Percentiles rank a stretch among this genome's conserved stretches.
Evolutionary conservation across 768 basidiomycete genomes (phyloP).

Genomic region (Tricholoma sp.): DNA sequence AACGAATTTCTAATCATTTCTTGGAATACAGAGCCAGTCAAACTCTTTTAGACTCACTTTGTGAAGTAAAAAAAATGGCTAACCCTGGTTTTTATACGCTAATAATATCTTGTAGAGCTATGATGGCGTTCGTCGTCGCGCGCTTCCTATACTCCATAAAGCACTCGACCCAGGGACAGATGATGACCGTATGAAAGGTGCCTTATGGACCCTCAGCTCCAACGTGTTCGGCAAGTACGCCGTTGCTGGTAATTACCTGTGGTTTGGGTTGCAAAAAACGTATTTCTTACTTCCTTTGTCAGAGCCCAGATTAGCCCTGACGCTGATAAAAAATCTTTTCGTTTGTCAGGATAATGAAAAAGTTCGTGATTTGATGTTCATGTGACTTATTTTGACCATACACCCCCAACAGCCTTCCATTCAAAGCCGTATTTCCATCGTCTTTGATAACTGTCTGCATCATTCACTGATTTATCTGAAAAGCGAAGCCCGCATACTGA

Average conservation of each 20-base stretch:
- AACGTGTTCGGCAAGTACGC: slow-evolving; percentile 60
- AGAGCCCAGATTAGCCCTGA: slow-evolving; percentile 62
- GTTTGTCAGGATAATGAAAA: slow-evolving; percentile 82
- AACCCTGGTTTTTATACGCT: not conserved
- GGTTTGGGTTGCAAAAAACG: not conserved
- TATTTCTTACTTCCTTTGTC: slow-evolving; percentile 10
- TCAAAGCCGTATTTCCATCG: slow-evolving; percentile 60
- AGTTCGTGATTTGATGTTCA: slow-evolving; percentile 28
- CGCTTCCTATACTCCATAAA: slow-evolving; percentile 51
- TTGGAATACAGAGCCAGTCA: slow-evolving; percentile 38
- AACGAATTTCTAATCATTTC: slow-evolving; percentile 13
- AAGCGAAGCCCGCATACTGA: not conserved
- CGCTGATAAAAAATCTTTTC: slow-evolving; percentile 59
- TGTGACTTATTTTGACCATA: not conserved
- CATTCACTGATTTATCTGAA: slow-evolving; percentile 2
- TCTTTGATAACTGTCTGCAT: slow-evolving; percentile 57
- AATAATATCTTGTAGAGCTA: slow-evolving; percentile 39
- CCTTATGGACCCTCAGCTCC: slow-evolving; percentile 71
- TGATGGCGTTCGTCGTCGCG: slow-evolving; percentile 65
- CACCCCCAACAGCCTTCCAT: slow-evolving; percentile 55
- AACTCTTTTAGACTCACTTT: slow-evolving; percentile 43
- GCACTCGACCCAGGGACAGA: slow-evolving; percentile 66
- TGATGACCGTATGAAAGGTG: slow-evolving; percentile 91
- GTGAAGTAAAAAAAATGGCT: slow-evolving; percentile 33
- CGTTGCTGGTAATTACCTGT: slow-evolving; percentile 31